phyloP scores from a whole-genome alignment of 2,329 filamentous ascomycete genomes.

The Ceratocystis cubensis region DNA sequence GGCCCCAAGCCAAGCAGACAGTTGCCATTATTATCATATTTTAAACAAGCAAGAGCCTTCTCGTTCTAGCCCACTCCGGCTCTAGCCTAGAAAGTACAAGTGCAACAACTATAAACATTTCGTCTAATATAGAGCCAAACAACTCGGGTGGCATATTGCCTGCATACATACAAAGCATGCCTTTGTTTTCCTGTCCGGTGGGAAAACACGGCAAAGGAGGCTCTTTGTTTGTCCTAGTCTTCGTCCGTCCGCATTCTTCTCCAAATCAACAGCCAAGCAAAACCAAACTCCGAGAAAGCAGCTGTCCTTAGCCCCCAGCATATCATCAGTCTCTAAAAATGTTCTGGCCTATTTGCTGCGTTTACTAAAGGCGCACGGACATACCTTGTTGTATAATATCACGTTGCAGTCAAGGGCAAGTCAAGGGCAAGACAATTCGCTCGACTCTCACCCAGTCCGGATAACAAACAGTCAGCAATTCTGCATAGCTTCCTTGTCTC shows the following conservation, averaged over 20 bases:
- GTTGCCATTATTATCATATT: not conserved
- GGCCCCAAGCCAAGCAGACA: not conserved
- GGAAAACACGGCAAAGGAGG: not conserved
- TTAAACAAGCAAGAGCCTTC: not conserved
- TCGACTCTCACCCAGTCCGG: no score
- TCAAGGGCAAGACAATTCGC: not conserved
- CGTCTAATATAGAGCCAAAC: not conserved
- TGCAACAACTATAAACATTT: not conserved
- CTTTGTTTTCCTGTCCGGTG: no score
- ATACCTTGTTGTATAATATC: constrained; percentile 7
- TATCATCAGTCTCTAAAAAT: not conserved
- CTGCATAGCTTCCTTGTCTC: no score
- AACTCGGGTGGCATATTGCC: not conserved
- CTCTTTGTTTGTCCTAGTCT: not conserved
- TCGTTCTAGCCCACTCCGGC: not conserved
- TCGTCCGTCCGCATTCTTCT: not conserved
- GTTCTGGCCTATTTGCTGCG: not conserved
- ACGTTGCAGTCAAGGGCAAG: constrained; percentile 1
- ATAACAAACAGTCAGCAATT: no score
- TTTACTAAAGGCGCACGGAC: not conserved
- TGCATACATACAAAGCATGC: no score
- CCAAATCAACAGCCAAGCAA: not conserved
- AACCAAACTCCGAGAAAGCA: not conserved
- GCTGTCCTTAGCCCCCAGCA: constrained; percentile 2
- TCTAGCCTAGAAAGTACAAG: not conserved